Conservation (phyloP, 129 eudicot species). For the Arctium lappa region DNA sequence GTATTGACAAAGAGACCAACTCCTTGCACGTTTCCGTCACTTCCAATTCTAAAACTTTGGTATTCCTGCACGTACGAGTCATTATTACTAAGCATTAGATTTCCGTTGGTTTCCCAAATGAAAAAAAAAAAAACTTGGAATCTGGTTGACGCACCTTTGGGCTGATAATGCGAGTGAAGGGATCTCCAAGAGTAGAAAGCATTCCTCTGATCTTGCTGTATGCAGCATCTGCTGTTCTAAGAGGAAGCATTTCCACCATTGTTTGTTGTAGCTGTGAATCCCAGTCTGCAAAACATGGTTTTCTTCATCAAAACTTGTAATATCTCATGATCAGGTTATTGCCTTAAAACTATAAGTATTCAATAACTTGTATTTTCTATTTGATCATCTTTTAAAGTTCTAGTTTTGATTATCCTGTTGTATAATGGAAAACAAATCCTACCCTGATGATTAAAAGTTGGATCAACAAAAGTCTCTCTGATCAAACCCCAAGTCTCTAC, state of each 20-base stretch:
- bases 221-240: constrained; percentile 96
- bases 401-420: neutral
- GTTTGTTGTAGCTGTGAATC: constrained; percentile 90
- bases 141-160: constrained; percentile 61
- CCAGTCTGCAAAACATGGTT: constrained; percentile 57
- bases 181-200: constrained; percentile 97
- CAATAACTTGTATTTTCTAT: no score
- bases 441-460: constrained; percentile 97
- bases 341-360: no score
- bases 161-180: constrained; percentile 89
- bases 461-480: constrained; percentile 91
- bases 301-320: neutral
- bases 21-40: constrained; percentile 96
- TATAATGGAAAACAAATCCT: neutral
- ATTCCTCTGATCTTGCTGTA: constrained; percentile 86
- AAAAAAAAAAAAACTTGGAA: neutral
- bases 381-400: neutral
- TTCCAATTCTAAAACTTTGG: constrained; percentile 89
- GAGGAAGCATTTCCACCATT: constrained; percentile 98
- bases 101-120: neutral
- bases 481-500: constrained; percentile 98
- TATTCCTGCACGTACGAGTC: constrained; percentile 61
- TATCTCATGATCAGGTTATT: neutral
- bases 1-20: constrained; percentile 81
- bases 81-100: neutral